These are phyloP conservation scores for Mucor velutinosus DNA, from an alignment of 371 early-diverging fungal species.

Conservation along the genomic window DNA sequence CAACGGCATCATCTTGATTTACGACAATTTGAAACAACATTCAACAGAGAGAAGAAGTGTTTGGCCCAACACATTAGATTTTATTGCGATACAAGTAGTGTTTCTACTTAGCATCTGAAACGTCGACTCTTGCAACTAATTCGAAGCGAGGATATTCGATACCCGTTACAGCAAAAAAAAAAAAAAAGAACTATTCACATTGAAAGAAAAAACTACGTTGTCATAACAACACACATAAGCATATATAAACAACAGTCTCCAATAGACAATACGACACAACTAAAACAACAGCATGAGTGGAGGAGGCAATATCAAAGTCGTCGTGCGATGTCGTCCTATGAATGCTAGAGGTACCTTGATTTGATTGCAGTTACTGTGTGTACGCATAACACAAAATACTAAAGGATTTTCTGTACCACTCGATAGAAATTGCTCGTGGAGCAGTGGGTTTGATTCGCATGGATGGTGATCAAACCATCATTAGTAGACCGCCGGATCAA, in stretches of 20 bases:
- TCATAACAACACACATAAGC: background rate
- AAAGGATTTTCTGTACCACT: background rate
- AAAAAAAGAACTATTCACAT: background rate
- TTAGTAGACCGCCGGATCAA: conserved; percentile 54
- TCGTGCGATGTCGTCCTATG: conserved; percentile 80
- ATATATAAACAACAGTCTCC: background rate
- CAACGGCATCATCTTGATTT: background rate
- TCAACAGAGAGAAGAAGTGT: background rate
- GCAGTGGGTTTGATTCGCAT: conserved; percentile 67
- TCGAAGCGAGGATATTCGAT: background rate
- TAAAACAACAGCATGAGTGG: conserved; percentile 3
- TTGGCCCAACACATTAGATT: background rate
- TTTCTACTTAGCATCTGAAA: conserved; percentile 2
- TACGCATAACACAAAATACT: background rate
- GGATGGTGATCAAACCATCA: conserved; percentile 73
- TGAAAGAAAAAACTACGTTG: background rate
- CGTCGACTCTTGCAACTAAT: background rate
- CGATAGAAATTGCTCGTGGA: conserved; percentile 63
- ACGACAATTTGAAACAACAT: background rate
- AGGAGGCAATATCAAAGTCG: conserved; percentile 71
- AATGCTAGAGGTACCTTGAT: conserved; percentile 61
- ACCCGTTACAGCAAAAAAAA: background rate
- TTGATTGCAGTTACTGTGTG: background rate
- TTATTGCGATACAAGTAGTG: background rate
- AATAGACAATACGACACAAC: background rate